Percentiles rank a stretch among this genome's conserved stretches.
Evolutionary conservation across 495 filamentous ascomycete genomes (phyloP).

Genomic region (Aspergillus coremiiformis): DNA sequence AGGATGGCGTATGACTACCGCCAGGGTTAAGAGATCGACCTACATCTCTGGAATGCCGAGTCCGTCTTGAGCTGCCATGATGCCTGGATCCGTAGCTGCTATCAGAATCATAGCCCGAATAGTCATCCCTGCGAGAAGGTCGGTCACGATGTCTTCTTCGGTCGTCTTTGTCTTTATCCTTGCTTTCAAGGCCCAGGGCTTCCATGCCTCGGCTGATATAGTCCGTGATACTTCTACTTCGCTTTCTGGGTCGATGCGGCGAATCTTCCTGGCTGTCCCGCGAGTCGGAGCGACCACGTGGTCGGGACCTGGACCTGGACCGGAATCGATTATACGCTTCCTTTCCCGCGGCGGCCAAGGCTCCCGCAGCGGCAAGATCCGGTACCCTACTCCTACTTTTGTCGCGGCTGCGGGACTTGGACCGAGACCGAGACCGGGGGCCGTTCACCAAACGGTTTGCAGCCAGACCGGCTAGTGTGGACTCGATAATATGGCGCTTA

Average conservation of each 20-base stretch:
- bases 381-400: conserved; percentile 42
- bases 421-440: conserved; percentile 49
- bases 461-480: conserved; percentile 77
- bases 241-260: conserved; percentile 32
- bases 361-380: conserved; percentile 64
- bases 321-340: conserved; percentile 57
- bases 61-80: conserved; percentile 26
- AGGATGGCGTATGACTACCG: not conserved
- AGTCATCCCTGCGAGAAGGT: conserved; percentile 40
- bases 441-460: conserved; percentile 78
- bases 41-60: conserved; percentile 46
- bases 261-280: conserved; percentile 41
- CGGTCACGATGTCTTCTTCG: conserved; percentile 28
- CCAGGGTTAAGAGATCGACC: conserved; percentile 27
- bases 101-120: conserved; percentile 25
- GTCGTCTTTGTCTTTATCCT: conserved; percentile 24
- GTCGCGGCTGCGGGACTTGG: conserved; percentile 28
- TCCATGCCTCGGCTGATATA: conserved; percentile 49
- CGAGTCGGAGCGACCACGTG: conserved; percentile 35
- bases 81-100: conserved; percentile 45
- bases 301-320: conserved; percentile 61
- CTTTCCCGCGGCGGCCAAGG: conserved; percentile 75
- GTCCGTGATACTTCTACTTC: conserved; percentile 53
- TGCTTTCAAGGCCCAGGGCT: conserved; percentile 44
- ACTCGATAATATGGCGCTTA: conserved; percentile 60